A percentile compares a stretch with the other conserved stretches of the same genome.
Conservation (phyloP, 352 stramenopile species). For the Globisporangium nagaii region DNA sequence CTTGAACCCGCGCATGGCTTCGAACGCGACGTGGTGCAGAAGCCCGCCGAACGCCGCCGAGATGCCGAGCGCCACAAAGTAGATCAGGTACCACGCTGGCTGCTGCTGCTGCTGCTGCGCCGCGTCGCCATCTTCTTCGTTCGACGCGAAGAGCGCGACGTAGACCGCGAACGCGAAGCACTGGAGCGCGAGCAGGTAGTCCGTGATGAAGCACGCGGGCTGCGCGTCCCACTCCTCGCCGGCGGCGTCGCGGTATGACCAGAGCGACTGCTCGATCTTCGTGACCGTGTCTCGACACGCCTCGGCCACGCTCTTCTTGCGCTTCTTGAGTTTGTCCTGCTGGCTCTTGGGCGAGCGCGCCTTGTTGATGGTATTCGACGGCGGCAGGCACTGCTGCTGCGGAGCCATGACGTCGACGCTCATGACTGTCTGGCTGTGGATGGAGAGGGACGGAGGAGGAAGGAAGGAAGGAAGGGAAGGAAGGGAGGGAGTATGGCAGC, state of each 20-base stretch:
- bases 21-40: constrained; percentile 78
- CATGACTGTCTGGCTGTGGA: background rate
- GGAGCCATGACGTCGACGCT: constrained; percentile 4
- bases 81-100: constrained; percentile 76
- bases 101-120: constrained; percentile 13
- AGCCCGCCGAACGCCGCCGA: constrained; percentile 70
- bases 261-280: constrained; percentile 73
- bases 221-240: constrained; percentile 85
- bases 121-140: constrained; percentile 34
- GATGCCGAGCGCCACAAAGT: constrained; percentile 82
- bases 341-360: constrained; percentile 6
- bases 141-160: constrained; percentile 61
- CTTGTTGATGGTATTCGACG: background rate
- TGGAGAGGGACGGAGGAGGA: too few species aligned
- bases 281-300: constrained; percentile 57
- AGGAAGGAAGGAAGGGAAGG: background rate
- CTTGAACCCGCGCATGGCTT: constrained; percentile 63
- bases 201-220: constrained; percentile 84
- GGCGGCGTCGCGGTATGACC: constrained; percentile 64
- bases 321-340: constrained; percentile 1
- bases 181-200: constrained; percentile 80
- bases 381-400: background rate
- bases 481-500: background rate
- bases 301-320: constrained; percentile 40
- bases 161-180: constrained; percentile 81